Evolutionary conservation across 2,329 filamentous ascomycete species (phyloP), one percentile per base, ranked within the genome.

Genomic region (Decorospora gaudefroyi): DNA sequence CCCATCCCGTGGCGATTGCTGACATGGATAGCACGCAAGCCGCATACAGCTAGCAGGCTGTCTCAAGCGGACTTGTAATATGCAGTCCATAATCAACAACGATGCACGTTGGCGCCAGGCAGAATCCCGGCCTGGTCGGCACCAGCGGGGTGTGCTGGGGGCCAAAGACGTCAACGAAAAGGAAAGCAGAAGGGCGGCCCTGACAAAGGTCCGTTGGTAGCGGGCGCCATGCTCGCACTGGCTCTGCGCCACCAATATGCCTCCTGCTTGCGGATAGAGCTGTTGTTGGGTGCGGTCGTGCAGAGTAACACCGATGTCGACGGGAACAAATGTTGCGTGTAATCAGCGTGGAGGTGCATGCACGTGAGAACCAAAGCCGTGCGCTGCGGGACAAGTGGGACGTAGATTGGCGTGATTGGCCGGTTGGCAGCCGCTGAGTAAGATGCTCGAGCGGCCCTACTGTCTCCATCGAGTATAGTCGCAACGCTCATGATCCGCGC

Each of bases 21-120:
- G 53, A 60, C 64, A 64, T 51, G 45, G 53, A 47, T 51, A 33
- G 42, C 40, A 39, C 33, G 43, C 23, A 35, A 23, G 47, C 50
- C 53, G 55, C 42, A 60, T 58, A 31, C 46, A 48, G 65, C 51
- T 65, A 65, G 63, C 29, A 21, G 10, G n/a, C 17, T 55, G 28
- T 57, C 53, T 12, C 21, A 34, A 30, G 16, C 26, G 46, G 48
- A 38, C 39, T 60, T 49, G 47, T 46, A 6, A 39, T 38, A 45
- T 60, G 59, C 57, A 64, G 41, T 46, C 43, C 41, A 34, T 49
- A 34, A 50, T 53, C 28, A 29, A 30, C 23, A 42, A 22, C 23
- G 26, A 39, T 51, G 36, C 18, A 16, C 18, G 46, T 39, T 36
- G 41, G 46, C 47, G 48, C 33, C 37, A 49, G 42, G 45, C 42